Percentiles rank a stretch among this genome's conserved stretches.
Conservation (phyloP, 164 flowering plant genomes). For the Vitis cinerea region DNA sequence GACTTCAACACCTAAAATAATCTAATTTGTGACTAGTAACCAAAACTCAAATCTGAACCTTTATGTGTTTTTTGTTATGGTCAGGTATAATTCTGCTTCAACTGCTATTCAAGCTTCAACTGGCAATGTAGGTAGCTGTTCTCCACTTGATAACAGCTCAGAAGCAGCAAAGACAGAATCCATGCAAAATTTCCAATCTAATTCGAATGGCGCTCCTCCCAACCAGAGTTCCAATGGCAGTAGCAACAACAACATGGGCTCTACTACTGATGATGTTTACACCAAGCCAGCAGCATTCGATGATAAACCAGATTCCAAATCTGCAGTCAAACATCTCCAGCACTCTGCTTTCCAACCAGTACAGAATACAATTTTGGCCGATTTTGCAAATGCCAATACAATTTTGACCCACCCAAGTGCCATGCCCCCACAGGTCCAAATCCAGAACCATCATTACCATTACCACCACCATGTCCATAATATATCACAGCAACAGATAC, state of each 20-base stretch:
- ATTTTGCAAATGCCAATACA: slow-evolving; percentile 9
- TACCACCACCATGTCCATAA: slow-evolving; percentile 28
- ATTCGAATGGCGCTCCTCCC: slow-evolving; percentile 13
- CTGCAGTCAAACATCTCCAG: slow-evolving; percentile 5
- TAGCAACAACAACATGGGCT: slow-evolving; percentile 28
- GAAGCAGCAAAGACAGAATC: slow-evolving; percentile 24
- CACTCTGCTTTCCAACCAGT: slow-evolving; percentile 20
- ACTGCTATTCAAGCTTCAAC: slow-evolving; percentile 19
- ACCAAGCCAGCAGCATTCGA: slow-evolving; percentile 9
- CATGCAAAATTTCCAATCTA: slow-evolving; percentile 11
- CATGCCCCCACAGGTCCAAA: slow-evolving; percentile 16
- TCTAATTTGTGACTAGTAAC: background rate
- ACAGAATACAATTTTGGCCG: slow-evolving; percentile 8
- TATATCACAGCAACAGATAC: slow-evolving; percentile 8
- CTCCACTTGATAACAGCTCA: slow-evolving; percentile 25
- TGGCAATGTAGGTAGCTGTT: slow-evolving; percentile 25
- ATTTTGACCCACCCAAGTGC: slow-evolving; percentile 12
- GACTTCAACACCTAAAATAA: background rate
- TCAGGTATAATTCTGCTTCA: slow-evolving; percentile 28
- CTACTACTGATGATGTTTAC: slow-evolving; percentile 16
- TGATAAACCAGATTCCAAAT: slow-evolving; percentile 9
- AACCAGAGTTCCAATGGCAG: slow-evolving; percentile 21
- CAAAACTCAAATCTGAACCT: no score
- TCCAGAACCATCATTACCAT: slow-evolving; percentile 32
- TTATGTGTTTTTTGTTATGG: background rate